phyloP scores from a whole-genome alignment of 345 rosid genomes.

The thale cress (Arabidopsis thaliana) region TAIR10.1 NC_003074.8:10122001-10122500 shows the following conservation, averaged over 20 bases:
- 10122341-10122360: constrained; percentile 66
- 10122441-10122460: neutral
- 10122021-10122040: constrained; percentile 13
- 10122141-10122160: neutral
- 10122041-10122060: neutral
- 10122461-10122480: neutral
- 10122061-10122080: neutral
- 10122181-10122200: neutral
- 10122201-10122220: neutral
- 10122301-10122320: neutral
- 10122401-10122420: constrained; percentile 98
- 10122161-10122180: neutral
- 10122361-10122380: constrained; percentile 87
- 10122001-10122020: constrained; percentile 12
- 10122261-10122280: neutral
- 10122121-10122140: constrained; percentile 16
- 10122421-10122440: constrained; percentile 27
- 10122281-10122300: neutral
- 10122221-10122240: neutral
- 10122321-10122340: constrained; percentile 7
- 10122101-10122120: neutral
- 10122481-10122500: neutral
- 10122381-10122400: constrained; percentile 94
- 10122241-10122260: neutral
- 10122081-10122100: constrained; percentile 8